Evolutionary conservation across 2,329 filamentous ascomycete genomes (phyloP).

Genomic region (Gnomoniopsis smithogilvyi): DNA sequence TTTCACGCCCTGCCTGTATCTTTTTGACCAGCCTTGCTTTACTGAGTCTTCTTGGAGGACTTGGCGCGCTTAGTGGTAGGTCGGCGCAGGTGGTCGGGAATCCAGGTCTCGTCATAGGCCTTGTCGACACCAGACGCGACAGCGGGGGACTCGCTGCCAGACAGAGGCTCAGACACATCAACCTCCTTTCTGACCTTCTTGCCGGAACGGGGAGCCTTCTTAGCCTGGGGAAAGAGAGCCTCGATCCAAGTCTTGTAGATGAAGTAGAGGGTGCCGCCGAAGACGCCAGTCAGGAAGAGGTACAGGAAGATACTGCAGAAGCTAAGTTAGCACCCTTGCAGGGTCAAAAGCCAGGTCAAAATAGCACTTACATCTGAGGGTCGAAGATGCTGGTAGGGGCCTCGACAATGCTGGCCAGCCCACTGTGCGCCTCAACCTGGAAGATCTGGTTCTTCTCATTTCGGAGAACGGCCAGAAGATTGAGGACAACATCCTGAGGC

Average conservation of each 20-base stretch:
- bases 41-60: constrained; percentile 37
- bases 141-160: constrained; percentile 68
- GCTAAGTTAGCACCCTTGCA: background rate
- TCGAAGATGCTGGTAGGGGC: constrained; percentile 89
- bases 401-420: constrained; percentile 83
- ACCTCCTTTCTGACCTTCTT: constrained; percentile 68
- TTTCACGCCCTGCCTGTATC: background rate
- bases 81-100: constrained; percentile 80
- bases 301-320: constrained; percentile 86
- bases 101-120: constrained; percentile 90
- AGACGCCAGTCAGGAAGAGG: constrained; percentile 77
- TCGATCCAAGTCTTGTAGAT: constrained; percentile 99
- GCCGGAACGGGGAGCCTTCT: constrained; percentile 55
- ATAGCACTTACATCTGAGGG: constrained; percentile 77
- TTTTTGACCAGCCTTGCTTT: constrained; percentile 14
- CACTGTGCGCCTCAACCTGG: constrained; percentile 77
- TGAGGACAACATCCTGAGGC: constrained; percentile 81
- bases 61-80: constrained; percentile 69
- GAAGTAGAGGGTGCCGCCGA: constrained; percentile 83
- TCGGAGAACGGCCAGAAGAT: constrained; percentile 71
- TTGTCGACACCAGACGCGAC: constrained; percentile 66
- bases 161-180: constrained; percentile 55
- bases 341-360: background rate
- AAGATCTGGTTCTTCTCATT: constrained; percentile 66
- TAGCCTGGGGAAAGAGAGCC: constrained; percentile 89